A percentile compares a stretch with the other conserved stretches of the same genome.
phyloP scores from a whole-genome alignment of 139 green algal species.

The Microglena sp. region DNA sequence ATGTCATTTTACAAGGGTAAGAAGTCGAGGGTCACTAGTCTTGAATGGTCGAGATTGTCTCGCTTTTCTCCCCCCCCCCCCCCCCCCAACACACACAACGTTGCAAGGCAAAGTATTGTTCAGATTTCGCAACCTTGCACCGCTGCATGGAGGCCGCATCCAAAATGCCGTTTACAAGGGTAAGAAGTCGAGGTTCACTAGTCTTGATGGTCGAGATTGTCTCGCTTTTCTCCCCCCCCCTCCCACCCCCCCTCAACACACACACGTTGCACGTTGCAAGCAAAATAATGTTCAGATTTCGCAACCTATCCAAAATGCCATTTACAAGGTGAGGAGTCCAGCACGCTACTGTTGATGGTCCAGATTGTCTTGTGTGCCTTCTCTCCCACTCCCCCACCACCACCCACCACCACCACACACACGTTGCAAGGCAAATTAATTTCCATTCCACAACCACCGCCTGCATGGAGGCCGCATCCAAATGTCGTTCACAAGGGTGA shows the following conservation, averaged over 20 bases:
- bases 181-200: not conserved
- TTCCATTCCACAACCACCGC: too few relatives aligned
- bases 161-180: conserved; percentile 25
- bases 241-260: not conserved
- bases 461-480: conserved; percentile 23
- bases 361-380: conserved; percentile 9
- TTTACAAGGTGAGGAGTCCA: conserved; percentile 24
- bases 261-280: conserved; percentile 4
- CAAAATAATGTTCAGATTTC: too few relatives aligned
- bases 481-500: conserved; percentile 40
- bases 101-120: conserved; percentile 11
- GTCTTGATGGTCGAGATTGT: not conserved
- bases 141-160: conserved; percentile 15
- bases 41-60: conserved; percentile 16
- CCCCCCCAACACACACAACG: too few relatives aligned
- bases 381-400: conserved; percentile 6
- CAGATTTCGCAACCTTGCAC: too few relatives aligned
- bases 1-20: conserved; percentile 29
- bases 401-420: too few relatives aligned
- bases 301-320: conserved; percentile 27
- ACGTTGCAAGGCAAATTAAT: conserved; percentile 11
- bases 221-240: not conserved
- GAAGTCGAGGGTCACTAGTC: conserved; percentile 12
- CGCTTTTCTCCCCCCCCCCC: too few relatives aligned
- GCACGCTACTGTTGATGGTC: conserved; percentile 19